phyloP scores from a whole-genome alignment of 1,284 basidiomycete species.

The Papiliotrema terrestris region DNA sequence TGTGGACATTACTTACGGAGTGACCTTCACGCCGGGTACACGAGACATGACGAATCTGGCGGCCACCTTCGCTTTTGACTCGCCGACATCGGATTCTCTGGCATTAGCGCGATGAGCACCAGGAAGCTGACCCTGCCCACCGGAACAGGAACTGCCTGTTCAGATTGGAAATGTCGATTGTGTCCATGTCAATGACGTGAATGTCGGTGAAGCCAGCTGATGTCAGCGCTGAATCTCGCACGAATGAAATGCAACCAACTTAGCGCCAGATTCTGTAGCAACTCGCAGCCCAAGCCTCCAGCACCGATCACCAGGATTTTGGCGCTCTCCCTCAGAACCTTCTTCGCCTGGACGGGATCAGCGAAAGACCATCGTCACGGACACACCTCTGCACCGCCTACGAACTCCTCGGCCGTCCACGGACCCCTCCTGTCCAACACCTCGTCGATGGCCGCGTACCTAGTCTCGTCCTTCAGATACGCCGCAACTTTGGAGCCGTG shows the following conservation, averaged over 20 bases:
- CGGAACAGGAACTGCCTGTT: constrained; percentile 98
- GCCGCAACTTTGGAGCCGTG: neutral
- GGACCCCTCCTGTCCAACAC: constrained; percentile 43
- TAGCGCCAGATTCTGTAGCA: constrained; percentile 85
- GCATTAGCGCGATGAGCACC: neutral
- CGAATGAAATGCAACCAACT: constrained; percentile 26
- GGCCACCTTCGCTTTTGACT: constrained; percentile 88
- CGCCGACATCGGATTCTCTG: constrained; percentile 75
- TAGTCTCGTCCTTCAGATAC: constrained; percentile 23
- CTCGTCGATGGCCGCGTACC: constrained; percentile 38
- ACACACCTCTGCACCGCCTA: constrained; percentile 28
- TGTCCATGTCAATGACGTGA: constrained; percentile 99
- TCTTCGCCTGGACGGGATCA: constrained; percentile 63
- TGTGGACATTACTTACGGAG: constrained; percentile 63
- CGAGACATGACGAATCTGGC: constrained; percentile 94
- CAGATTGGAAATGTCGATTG: constrained; percentile 97
- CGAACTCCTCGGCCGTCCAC: constrained; percentile 39
- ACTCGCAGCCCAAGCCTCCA: constrained; percentile 91
- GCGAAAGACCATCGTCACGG: constrained; percentile 1
- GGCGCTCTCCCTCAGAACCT: constrained; percentile 75
- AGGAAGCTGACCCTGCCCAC: constrained; percentile 52
- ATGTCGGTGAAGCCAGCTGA: constrained; percentile 91
- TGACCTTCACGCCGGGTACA: constrained; percentile 88
- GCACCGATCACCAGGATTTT: constrained; percentile 97
- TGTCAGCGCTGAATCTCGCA: constrained; percentile 5